Percentiles rank a stretch among this genome's conserved stretches.
phyloP scores from a whole-genome alignment of 768 basidiomycete genomes.

The Amanita fuliginea region DNA sequence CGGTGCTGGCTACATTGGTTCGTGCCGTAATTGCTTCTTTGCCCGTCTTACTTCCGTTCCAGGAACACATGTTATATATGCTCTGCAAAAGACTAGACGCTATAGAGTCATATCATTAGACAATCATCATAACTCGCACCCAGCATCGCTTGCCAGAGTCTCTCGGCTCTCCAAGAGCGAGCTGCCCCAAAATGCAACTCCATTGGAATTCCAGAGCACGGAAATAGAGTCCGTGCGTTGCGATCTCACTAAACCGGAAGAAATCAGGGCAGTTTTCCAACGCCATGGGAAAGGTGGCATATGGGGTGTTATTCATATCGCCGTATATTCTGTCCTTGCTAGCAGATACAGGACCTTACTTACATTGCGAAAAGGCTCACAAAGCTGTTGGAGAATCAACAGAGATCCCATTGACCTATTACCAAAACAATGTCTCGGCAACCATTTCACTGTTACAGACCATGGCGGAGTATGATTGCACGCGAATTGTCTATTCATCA shows the following conservation, averaged over 20 bases:
- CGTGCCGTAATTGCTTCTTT: constrained; percentile 8
- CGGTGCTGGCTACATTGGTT: constrained; percentile 88
- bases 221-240: constrained; percentile 58
- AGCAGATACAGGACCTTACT: not conserved
- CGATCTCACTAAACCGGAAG: constrained; percentile 64
- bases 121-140: constrained; percentile 89
- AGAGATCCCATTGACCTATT: constrained; percentile 88
- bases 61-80: constrained; percentile 93
- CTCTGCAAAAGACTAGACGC: constrained; percentile 72
- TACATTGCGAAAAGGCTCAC: constrained; percentile 53
- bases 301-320: constrained; percentile 95
- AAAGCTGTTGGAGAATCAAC: constrained; percentile 98
- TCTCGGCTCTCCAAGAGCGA: constrained; percentile 69
- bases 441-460: constrained; percentile 78
- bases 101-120: constrained; percentile 94
- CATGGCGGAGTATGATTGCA: constrained; percentile 79
- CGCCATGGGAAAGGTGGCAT: constrained; percentile 83
- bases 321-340: constrained; percentile 36
- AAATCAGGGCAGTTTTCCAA: constrained; percentile 72
- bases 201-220: constrained; percentile 58
- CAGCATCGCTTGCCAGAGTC: constrained; percentile 63
- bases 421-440: constrained; percentile 86
- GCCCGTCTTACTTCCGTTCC: constrained; percentile 11
- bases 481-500: constrained; percentile 90
- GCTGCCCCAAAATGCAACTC: constrained; percentile 54